Evolutionary conservation across 805 yeast species (phyloP).

Genomic region (Candida endomychidarum): DNA sequence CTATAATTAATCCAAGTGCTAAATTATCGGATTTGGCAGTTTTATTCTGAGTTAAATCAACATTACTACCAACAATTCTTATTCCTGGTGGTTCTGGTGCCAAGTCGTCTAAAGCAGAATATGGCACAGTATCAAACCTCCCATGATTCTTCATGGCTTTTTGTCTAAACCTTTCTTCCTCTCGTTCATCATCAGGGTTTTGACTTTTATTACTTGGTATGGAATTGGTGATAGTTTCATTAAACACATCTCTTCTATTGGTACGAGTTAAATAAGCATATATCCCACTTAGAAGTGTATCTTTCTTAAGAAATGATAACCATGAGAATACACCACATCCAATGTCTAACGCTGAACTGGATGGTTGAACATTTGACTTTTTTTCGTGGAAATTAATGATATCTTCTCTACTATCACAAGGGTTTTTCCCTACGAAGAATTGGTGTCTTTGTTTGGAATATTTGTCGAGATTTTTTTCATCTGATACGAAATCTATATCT

Average conservation of each 20-base stretch:
- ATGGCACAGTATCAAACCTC: conserved; percentile 23
- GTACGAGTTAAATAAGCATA: neutral
- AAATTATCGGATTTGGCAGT: conserved; percentile 24
- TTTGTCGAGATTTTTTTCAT: neutral
- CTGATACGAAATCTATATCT: neutral
- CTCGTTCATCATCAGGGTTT: neutral
- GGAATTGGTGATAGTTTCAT: neutral
- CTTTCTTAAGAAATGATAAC: conserved; percentile 48
- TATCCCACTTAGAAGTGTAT: conserved; percentile 21
- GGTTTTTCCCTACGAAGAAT: conserved; percentile 23
- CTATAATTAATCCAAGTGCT: conserved; percentile 34
- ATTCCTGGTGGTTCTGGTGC: neutral
- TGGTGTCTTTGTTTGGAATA: neutral
- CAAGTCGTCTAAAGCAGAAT: conserved; percentile 9
- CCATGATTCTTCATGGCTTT: conserved; percentile 27
- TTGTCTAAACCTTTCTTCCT: conserved; percentile 23
- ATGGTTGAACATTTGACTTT: conserved; percentile 41
- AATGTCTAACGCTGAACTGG: conserved; percentile 37
- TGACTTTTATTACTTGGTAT: neutral
- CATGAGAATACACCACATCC: conserved; percentile 56
- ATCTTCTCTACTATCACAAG: conserved; percentile 29
- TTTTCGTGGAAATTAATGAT: conserved; percentile 43
- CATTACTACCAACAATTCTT: neutral
- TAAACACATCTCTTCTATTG: neutral
- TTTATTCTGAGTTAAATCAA: neutral